These are phyloP conservation scores for Rhodotorula sp. DNA, from an alignment of 1,284 basidiomycete genomes.

Conservation along the genomic window DNA sequence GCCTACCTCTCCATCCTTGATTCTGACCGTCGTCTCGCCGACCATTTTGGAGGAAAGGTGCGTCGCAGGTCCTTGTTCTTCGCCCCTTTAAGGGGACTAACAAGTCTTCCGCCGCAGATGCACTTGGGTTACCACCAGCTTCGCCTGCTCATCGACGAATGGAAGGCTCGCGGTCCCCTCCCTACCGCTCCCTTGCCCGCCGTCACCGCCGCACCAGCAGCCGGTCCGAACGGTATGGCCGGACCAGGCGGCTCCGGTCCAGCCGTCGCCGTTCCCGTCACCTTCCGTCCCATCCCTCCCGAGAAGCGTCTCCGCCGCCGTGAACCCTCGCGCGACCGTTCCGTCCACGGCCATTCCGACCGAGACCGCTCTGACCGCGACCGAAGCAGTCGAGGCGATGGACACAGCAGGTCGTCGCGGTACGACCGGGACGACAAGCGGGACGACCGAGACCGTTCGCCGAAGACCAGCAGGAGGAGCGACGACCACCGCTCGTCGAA, in stretches of 20 bases:
- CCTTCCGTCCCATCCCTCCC: constrained; percentile 36
- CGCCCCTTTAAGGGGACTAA: background rate
- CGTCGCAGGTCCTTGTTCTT: constrained; percentile 43
- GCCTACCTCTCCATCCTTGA: constrained; percentile 97
- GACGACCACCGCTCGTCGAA: background rate
- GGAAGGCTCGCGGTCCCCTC: constrained; percentile 42
- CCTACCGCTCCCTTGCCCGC: constrained; percentile 47
- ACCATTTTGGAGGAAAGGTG: constrained; percentile 99
- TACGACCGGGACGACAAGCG: constrained; percentile 5
- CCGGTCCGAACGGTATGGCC: background rate
- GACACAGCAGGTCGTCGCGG: background rate
- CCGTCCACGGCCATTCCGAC: background rate
- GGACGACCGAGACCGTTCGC: background rate
- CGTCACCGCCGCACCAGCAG: background rate
- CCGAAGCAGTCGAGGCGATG: background rate
- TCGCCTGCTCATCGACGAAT: constrained; percentile 85
- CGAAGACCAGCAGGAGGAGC: background rate
- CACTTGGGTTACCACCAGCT: constrained; percentile 98
- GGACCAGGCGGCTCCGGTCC: constrained; percentile 6
- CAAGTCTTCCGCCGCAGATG: constrained; percentile 62
- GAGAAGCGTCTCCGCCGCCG: constrained; percentile 23
- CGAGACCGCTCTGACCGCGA: constrained; percentile 1
- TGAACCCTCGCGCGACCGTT: constrained; percentile 4
- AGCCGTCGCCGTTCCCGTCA: constrained; percentile 6
- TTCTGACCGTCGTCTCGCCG: constrained; percentile 95